These are phyloP conservation scores for Wickerhamiella parazyma DNA, from an alignment of 805 yeast genomes.

Conservation along the genomic window DNA sequence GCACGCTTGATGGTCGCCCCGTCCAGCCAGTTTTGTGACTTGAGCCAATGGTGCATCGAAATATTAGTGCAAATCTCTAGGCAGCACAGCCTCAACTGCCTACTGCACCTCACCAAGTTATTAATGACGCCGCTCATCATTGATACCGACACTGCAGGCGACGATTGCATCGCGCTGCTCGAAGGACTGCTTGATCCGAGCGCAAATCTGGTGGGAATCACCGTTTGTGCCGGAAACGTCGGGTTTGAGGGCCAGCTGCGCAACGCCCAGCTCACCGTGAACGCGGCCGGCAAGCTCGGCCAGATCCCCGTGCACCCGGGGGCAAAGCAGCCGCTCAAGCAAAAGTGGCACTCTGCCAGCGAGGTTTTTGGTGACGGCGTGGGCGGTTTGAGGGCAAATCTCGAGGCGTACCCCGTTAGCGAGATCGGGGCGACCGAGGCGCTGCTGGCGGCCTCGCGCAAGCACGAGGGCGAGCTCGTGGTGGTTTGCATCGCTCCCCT, in stretches of 20 bases:
- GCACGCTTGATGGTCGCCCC: no score
- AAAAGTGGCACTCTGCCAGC: constrained; percentile 6
- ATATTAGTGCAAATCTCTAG: no score
- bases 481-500: constrained; percentile 8
- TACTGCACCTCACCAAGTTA: neutral
- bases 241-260: constrained; percentile 6
- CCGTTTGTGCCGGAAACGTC: constrained; percentile 8
- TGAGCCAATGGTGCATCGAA: no score
- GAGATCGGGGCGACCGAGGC: constrained; percentile 4
- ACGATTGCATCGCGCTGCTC: constrained; percentile 6
- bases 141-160: constrained; percentile 9
- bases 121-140: constrained; percentile 1
- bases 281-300: constrained; percentile 6
- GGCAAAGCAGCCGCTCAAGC: constrained; percentile 2
- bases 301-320: constrained; percentile 6
- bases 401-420: neutral
- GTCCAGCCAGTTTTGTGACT: no score
- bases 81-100: no score
- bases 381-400: constrained; percentile 4
- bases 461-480: constrained; percentile 5
- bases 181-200: constrained; percentile 7
- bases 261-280: constrained; percentile 5
- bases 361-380: constrained; percentile 10
- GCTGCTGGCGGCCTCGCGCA: constrained; percentile 1
- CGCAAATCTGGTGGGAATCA: constrained; percentile 5